Evolutionary conservation across 2,329 filamentous ascomycete genomes (phyloP), one percentile per base, ranked within the genome.

Genomic region (Botrytis paeoniae): DNA sequence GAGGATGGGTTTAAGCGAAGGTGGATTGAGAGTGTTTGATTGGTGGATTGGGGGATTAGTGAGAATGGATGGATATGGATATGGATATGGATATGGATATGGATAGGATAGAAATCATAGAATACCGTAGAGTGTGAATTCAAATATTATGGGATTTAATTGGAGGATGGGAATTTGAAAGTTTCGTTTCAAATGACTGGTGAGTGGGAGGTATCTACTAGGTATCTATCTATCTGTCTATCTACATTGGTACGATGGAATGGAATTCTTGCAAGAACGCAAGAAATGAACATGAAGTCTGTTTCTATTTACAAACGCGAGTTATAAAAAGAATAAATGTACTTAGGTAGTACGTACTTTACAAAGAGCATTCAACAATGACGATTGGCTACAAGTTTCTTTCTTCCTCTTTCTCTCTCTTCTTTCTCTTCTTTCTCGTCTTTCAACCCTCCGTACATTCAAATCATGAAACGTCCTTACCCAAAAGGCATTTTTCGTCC

Each of bases 391-490:
- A 29, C 29, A 22, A 5, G 22, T 57, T 54, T 62, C 60, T 64
- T 51, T 22, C 2, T 69, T 32, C 48, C 4, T 18, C 5, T 12
- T n/a, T 6, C 8, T 12, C 10, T n/a, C 39, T n/a, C 29, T 45
- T 35, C 18, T 65, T 4, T 43, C 39, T 35, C 39, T 45, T 43
- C 25, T 64, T 6, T 57, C 43, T 59, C n/a, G 37, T 39, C 63
- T 22, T 10, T 22, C 41, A 18, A 10, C 25, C n/a, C 48, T 8
- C 18, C 41, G 8, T 29, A 66, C 64, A 39, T 37, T 37, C 35
- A 41, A 39, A 66, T 57, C 63, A 75, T 78, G 77, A 78, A 78
- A 78, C 78, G 74, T 70, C 22, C 39, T 72, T 20, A 45, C 39
- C 51, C 54, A 72, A 74, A 75, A n/a, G 25, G 70, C 75, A 70